Base-by-base conservation (phyloP, 2,329 filamentous ascomycete species). In the Exophiala sp. region DNA sequence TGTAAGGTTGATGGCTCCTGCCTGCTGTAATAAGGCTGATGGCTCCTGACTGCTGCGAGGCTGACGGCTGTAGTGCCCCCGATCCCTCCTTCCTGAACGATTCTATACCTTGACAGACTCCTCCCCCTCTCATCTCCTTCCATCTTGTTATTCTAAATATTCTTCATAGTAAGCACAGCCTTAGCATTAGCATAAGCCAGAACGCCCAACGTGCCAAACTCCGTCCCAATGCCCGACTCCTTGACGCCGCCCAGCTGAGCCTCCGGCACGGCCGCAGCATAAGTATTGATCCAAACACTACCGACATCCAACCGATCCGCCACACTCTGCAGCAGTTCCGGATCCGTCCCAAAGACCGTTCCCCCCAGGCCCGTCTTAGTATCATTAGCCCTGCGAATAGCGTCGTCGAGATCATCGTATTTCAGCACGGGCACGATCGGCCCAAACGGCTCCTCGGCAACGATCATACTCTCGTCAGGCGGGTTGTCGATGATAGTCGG, bases 191-290 rank as follows among this genome's bases (percentile, higher is more conserved):
- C 46, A 43, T 48, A 53, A 5, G 50, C 45, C 41, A 53, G 32
- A 16, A 53, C 29, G 10, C 50, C 50, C 29, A 49, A 10, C 3
- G 46, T 53, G 7, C 50, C 50, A 27, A 48, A 53, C 46, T 53
- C 50, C 10, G 50, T 53, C 2, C 83, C 83, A 0, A 87, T 75
- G 1, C 83, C 83, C 56, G 79, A 82, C 1, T 77, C 73, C 58
- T 81, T 80, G 24, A 78, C 69, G 1, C 82, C 81, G 19, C 83
- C 83, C 82, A 83, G 83, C 1, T 84, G 81, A 52, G 81, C 82
- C 59, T 81, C 81, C 0, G 83, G 82, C 57, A 86, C 83, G 57
- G 86, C 86, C 24, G 82, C 74, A 61, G 86, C 83, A 64, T 86
- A 82, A 1, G 67, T 73, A 55, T 73, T 76, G 13, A 68, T 64